Percentiles rank a stretch among this genome's conserved stretches.
Evolutionary conservation across 495 filamentous ascomycete species (phyloP).

Genomic region (Elaphomyces granulatus): DNA sequence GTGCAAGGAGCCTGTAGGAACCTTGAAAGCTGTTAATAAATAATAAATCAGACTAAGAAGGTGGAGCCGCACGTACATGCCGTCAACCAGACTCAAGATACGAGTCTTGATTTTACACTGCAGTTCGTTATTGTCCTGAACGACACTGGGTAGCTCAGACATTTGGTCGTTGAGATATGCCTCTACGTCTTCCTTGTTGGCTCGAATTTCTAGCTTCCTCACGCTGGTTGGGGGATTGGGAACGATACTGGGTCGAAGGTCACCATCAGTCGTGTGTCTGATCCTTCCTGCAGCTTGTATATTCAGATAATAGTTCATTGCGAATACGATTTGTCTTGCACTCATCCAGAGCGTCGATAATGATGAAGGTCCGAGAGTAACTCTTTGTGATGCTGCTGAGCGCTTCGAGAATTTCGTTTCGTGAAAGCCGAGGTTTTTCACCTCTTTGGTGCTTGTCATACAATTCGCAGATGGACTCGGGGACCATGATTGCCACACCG

Average conservation of each 20-base stretch:
- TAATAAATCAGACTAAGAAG: too few species aligned
- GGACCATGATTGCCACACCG: conserved; percentile 10
- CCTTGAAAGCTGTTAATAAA: background rate
- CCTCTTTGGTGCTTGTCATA: conserved; percentile 6
- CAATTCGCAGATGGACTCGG: conserved; percentile 12
- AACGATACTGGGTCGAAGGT: too few species aligned
- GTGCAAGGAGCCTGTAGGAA: conserved; percentile 5
- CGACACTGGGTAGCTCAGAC: background rate
- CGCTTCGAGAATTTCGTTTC: conserved; percentile 13
- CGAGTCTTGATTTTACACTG: background rate
- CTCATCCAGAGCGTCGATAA: conserved; percentile 29
- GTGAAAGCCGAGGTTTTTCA: conserved; percentile 12
- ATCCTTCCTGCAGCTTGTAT: conserved; percentile 2
- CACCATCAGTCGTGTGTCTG: conserved; percentile 7
- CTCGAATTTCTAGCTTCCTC: conserved; percentile 27
- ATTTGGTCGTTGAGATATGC: conserved; percentile 15
- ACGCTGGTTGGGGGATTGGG: conserved; percentile 17
- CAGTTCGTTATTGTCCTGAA: background rate
- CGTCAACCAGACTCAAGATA: conserved; percentile 4
- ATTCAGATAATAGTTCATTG: conserved; percentile 12
- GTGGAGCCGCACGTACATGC: conserved; percentile 5
- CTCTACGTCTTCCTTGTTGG: conserved; percentile 19
- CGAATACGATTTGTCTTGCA: conserved; percentile 2
- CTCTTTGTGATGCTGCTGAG: conserved; percentile 13
- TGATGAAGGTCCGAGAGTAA: conserved; percentile 18